Percentiles rank a stretch among this genome's conserved stretches.
Evolutionary conservation across 106 monocot species (phyloP).

Genomic region (Acanthochlamys bracteata): DNA sequence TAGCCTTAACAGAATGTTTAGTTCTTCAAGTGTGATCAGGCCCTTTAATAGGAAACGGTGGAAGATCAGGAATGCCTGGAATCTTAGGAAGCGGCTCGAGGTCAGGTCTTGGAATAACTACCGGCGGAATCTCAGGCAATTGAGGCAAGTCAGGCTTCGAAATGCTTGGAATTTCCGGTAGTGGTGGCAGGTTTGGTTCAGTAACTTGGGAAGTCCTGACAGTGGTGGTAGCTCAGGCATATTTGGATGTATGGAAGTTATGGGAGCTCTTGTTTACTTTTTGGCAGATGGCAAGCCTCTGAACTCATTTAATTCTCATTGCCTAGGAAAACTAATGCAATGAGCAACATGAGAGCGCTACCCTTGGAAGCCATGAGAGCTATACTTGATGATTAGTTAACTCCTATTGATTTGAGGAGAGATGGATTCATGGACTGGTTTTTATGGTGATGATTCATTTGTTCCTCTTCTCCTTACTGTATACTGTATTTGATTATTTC

Average conservation of each 20-base stretch:
- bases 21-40: background rate
- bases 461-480: too few relatives aligned
- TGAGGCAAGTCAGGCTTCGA: background rate
- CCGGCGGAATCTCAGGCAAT: background rate
- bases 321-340: background rate
- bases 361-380: background rate
- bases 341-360: background rate
- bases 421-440: too few relatives aligned
- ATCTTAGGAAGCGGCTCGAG: background rate
- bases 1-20: too few relatives aligned
- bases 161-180: background rate
- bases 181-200: background rate
- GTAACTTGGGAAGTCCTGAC: background rate
- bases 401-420: too few relatives aligned
- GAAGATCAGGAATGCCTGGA: background rate
- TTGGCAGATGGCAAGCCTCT: background rate
- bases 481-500: too few relatives aligned
- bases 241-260: background rate
- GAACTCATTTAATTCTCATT: background rate
- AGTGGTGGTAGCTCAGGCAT: background rate
- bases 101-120: background rate
- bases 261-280: background rate
- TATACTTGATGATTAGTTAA: too few relatives aligned
- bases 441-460: too few relatives aligned
- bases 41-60: background rate